Evolutionary conservation across 2,329 filamentous ascomycete genomes (phyloP).

Genomic region (Lecanicillium sp.): DNA sequence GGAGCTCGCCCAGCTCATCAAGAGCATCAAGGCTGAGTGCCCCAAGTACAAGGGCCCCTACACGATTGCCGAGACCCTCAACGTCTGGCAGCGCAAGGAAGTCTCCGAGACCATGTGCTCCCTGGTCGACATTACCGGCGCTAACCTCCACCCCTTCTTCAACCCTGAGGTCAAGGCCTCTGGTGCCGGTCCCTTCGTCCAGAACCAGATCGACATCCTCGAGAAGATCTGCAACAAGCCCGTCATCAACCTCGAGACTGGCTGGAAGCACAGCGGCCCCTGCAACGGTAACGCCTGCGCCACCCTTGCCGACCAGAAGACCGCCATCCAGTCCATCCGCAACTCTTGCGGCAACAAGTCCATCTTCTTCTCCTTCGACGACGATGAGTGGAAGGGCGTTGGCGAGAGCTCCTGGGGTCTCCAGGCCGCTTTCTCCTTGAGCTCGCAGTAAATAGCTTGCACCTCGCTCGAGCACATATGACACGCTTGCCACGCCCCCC

Average conservation of each 20-base stretch:
- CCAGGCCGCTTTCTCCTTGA: constrained; percentile 18
- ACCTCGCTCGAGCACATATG: constrained; percentile 4
- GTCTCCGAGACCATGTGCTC: constrained; percentile 57
- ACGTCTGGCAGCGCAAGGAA: constrained; percentile 63
- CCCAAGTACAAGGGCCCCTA: constrained; percentile 67
- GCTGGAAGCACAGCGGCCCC: constrained; percentile 70
- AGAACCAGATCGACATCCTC: constrained; percentile 65
- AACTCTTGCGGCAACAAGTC: constrained; percentile 58
- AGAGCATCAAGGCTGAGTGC: constrained; percentile 58
- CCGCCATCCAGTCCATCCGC: constrained; percentile 67
- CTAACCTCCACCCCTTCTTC: constrained; percentile 95
- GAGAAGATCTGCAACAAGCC: constrained; percentile 66
- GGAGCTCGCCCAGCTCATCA: constrained; percentile 60
- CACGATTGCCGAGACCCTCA: constrained; percentile 83
- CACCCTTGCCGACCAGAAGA: constrained; percentile 58
- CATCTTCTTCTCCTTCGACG: constrained; percentile 74
- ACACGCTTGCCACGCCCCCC: constrained; percentile 1
- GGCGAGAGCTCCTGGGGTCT: constrained; percentile 69
- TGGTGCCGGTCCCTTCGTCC: constrained; percentile 70
- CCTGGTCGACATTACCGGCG: constrained; percentile 70
- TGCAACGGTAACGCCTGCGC: constrained; percentile 70
- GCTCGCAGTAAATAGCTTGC: constrained; percentile 11
- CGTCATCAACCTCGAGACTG: constrained; percentile 81
- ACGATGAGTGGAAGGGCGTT: constrained; percentile 76
- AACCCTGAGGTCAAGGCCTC: constrained; percentile 59